Percentiles rank a stretch among this genome's conserved stretches.
These are phyloP conservation scores for Clonostachys rosea DNA, from an alignment of 2,329 filamentous ascomycete species.

Conservation along the genomic window DNA sequence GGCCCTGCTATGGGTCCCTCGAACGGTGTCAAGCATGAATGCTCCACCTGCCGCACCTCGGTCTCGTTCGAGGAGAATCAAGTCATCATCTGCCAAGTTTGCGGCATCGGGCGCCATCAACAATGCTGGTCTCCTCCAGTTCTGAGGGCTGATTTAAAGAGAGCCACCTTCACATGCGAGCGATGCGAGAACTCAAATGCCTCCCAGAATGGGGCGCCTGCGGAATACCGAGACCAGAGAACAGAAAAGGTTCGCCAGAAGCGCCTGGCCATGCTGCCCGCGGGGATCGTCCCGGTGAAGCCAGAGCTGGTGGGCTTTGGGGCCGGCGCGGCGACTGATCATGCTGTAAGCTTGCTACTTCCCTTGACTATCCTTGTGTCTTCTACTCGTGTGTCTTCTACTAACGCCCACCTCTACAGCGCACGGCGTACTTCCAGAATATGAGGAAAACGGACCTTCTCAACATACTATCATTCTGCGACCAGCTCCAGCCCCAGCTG, in stretches of 20 bases:
- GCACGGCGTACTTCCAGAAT: constrained; percentile 29
- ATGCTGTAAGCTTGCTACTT: constrained; percentile 19
- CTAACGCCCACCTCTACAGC: constrained; percentile 13
- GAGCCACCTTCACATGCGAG: neutral
- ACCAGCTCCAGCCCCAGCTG: constrained; percentile 32
- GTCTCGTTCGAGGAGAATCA: too few relatives aligned
- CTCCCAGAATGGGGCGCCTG: too few relatives aligned
- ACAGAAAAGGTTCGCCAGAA: constrained; percentile 22
- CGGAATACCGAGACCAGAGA: constrained; percentile 8
- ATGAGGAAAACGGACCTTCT: constrained; percentile 30
- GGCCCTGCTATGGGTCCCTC: too few relatives aligned
- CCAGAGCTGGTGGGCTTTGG: constrained; percentile 30
- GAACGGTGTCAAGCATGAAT: too few relatives aligned
- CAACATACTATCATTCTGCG: constrained; percentile 32
- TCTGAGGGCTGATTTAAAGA: neutral
- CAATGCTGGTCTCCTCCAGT: too few relatives aligned
- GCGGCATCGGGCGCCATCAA: too few relatives aligned
- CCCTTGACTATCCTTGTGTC: neutral
- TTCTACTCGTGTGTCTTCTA: neutral
- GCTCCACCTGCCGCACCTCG: too few relatives aligned
- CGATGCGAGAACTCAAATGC: neutral
- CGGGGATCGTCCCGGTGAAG: constrained; percentile 23
- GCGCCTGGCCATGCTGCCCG: constrained; percentile 22
- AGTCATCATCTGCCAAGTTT: too few relatives aligned
- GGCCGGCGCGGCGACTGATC: constrained; percentile 22